phyloP scores from a whole-genome alignment of 1,284 basidiomycete genomes.

The Ganoderma leucocontextum region DNA sequence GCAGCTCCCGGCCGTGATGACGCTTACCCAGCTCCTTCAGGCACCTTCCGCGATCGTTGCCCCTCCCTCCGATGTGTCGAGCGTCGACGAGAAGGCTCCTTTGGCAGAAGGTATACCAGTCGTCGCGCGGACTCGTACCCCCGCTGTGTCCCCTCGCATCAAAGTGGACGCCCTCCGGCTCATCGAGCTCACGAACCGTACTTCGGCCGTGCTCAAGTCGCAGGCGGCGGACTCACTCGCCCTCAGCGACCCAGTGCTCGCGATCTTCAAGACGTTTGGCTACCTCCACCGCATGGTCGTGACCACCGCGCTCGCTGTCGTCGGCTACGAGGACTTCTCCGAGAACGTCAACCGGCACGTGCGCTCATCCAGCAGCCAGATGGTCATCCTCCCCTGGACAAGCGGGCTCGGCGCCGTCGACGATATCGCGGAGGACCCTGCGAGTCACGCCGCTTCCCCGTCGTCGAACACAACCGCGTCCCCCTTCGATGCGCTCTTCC shows the following conservation, averaged over 20 bases:
- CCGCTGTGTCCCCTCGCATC: conserved; percentile 38
- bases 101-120: conserved; percentile 6
- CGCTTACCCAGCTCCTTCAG: conserved; percentile 66
- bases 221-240: conserved; percentile 76
- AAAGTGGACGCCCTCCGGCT: conserved; percentile 81
- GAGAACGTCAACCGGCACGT: conserved; percentile 74
- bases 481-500: conserved; percentile 65
- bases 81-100: conserved; percentile 35
- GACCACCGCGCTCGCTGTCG: conserved; percentile 73
- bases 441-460: neutral
- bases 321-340: conserved; percentile 73
- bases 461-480: conserved; percentile 15
- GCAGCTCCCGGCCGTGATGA: conserved; percentile 80
- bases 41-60: conserved; percentile 29
- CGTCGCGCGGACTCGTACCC: conserved; percentile 7
- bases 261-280: conserved; percentile 86
- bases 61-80: conserved; percentile 19
- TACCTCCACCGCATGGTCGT: conserved; percentile 76
- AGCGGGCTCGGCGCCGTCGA: conserved; percentile 37
- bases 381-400: conserved; percentile 87
- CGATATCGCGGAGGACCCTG: conserved; percentile 7
- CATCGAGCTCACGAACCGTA: conserved; percentile 89
- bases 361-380: conserved; percentile 64
- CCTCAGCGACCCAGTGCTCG: conserved; percentile 81
- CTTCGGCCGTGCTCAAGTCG: conserved; percentile 86